Percentiles rank a stretch among this genome's conserved stretches.
Conservation (phyloP, 345 rosid genomes). For the Eucalyptus regnans region DNA sequence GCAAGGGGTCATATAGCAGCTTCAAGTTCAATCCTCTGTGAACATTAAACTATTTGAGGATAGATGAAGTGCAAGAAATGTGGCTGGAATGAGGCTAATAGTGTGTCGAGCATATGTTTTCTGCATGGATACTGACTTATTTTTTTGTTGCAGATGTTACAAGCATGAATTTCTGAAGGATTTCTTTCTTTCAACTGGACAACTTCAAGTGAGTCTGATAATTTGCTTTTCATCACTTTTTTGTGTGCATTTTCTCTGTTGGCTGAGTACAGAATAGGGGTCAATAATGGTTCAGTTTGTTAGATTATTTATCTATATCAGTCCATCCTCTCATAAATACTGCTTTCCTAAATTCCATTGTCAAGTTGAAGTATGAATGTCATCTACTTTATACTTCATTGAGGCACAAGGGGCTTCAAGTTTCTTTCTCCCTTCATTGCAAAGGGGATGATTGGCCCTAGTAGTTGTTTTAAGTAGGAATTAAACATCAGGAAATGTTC, state of each 20-base stretch:
- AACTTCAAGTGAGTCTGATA: slow-evolving; percentile 53
- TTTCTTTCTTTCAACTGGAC: slow-evolving; percentile 87
- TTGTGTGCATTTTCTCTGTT: background rate
- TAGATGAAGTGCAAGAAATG: background rate
- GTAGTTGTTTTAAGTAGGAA: background rate
- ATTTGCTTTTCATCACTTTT: background rate
- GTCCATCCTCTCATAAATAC: background rate
- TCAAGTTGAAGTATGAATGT: background rate
- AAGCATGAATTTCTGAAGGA: slow-evolving; percentile 89
- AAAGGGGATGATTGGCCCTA: background rate
- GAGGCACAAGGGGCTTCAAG: background rate
- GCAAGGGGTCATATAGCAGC: background rate
- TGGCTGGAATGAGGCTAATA: background rate
- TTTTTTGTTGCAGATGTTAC: slow-evolving; percentile 48
- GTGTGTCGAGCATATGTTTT: background rate
- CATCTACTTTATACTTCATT: background rate
- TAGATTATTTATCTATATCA: background rate
- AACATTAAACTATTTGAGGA: background rate
- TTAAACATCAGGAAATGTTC: background rate
- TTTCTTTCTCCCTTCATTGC: background rate
- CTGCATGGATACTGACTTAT: background rate
- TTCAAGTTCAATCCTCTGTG: background rate
- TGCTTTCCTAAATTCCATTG: background rate
- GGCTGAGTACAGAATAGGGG: background rate
- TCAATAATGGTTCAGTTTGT: background rate